Base-by-base conservation (phyloP, 805 yeast species). In the Wickerhamomyces hampshirensis region DNA sequence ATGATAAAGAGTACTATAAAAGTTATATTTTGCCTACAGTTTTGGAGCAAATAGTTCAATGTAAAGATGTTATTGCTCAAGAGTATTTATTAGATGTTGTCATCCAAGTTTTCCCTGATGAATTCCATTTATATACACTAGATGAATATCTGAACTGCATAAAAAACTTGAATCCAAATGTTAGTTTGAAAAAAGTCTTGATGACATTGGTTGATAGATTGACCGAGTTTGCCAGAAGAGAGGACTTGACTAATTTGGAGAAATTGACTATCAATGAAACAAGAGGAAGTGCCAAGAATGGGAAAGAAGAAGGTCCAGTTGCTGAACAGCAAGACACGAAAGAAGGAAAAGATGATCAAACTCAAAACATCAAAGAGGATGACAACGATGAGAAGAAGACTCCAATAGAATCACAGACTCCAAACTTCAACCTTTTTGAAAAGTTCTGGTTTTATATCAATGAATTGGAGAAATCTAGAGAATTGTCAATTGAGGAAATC, bases 31-130 rank as follows among this genome's bases (percentile, higher is more conserved):
- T 93, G 41, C 97, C 97, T 1, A 71, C 77, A 0, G 68, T 91
- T 11, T 68, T 91, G 24, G 96, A 89, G 50, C 98, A 93, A 59
- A 81, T 91, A 26, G 77, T 89, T 10, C 96, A 89, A 56, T 93
- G 98, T 56, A 74, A 84, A 41, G 98, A 93, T 56, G 80, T 78
- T 19, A 70, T 93, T 41, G 97, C 98, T 4, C 98, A 93, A 62
- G 89, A 83, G 53, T 93, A 93, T 55, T 63, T 93, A 39, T 68
- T 89, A 33, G 98, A 93, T 54, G 96, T 93, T 10, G 70, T 93
- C 35, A 82, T 89, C 37, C 97, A 91, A 56, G 94, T 89, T 2
- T 93, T 93, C 64, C 97, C 98, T 1, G 96, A 86, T 52, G 86
- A 84, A 44, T 91, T 83, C 58, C 98, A 93, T 52, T 62, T 88